A percentile compares a stretch with the other conserved stretches of the same genome.
Evolutionary conservation across 176 grass and related monocot species (phyloP).

Genomic region (Aegilops speltoides): DNA sequence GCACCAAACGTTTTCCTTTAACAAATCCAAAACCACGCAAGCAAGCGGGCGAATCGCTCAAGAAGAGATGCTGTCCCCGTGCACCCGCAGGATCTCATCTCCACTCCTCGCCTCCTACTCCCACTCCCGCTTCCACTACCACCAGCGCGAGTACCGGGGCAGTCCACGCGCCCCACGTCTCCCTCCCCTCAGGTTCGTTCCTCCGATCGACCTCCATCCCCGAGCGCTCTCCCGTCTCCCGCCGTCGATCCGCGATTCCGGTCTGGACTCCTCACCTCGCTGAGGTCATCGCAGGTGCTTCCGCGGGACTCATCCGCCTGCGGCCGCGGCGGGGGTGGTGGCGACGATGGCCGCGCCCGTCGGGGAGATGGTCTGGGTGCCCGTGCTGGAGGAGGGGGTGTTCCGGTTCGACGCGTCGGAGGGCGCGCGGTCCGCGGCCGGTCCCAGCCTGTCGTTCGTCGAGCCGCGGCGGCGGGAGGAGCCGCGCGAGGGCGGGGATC

Average conservation of each 20-base stretch:
- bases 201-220: not conserved
- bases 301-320: not conserved
- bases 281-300: conserved; percentile 19
- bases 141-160: not conserved
- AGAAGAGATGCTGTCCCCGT: conserved; percentile 21
- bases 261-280: not conserved
- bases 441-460: conserved; percentile 73
- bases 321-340: not conserved
- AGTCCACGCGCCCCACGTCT: not conserved
- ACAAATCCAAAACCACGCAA: conserved; percentile 29
- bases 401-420: conserved; percentile 87
- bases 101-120: not conserved
- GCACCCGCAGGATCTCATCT: not conserved
- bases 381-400: conserved; percentile 67
- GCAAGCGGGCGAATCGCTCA: not conserved
- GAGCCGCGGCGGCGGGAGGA: conserved; percentile 55
- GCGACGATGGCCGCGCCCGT: not conserved
- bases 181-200: conserved; percentile 5
- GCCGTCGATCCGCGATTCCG: not conserved
- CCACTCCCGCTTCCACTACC: not conserved
- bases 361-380: conserved; percentile 54
- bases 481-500: conserved; percentile 12
- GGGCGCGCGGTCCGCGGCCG: conserved; percentile 46
- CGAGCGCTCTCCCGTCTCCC: not conserved
- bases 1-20: too few relatives aligned